Evolutionary conservation across 768 basidiomycete species (phyloP), one percentile per base, ranked within the genome.

Genomic region (Panaeolus cyanescens): DNA sequence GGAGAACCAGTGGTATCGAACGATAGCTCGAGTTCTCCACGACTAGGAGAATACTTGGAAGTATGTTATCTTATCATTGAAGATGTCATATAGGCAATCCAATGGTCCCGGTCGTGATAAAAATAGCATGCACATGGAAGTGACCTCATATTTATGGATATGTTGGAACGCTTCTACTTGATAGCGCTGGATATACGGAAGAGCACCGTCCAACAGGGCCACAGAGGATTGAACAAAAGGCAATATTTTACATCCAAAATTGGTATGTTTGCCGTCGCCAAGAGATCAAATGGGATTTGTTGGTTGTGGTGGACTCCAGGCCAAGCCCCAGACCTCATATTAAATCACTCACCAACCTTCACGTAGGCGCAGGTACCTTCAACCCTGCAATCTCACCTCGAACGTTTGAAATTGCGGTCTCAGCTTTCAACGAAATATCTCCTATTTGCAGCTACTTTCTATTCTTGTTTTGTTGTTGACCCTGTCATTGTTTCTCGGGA

Each of bases 251-350:
- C 4, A 50, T 28, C 30, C 45, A 22, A 28, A 50, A 50, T 50
- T 50, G 45, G 45, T 50, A 28, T 50, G 45, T 28, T n/a, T n/a
- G 45, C n/a, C n/a, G n/a, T n/a, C n/a, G n/a, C 45, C 45, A 50
- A 50, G 45, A 50, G 10, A 50, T 28, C 15, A 15, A 28, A 50
- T 25, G 7, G 25, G 45, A 22, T 50, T 50, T 50, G 30, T 50
- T n/a, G 28, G 30, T 50, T 50, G 25, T 12, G 12, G 5, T 42
- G 20, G 40, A 9, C 37, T 39, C 37, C 15, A 39, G n/a, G 39
- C 39, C 39, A 40, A 40, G 39, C n/a, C n/a, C n/a, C n/a, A n/a
- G n/a, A 40, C 19, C 8, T 40, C 39, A 20, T 40, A 20, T 40
- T 20, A 40, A 40, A 20, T 10, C 13, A 34, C 33, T 34, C 13